These are phyloP conservation scores for Verticillium albo-atrum DNA, from an alignment of 2,329 filamentous ascomycete genomes.

Conservation along the genomic window DNA sequence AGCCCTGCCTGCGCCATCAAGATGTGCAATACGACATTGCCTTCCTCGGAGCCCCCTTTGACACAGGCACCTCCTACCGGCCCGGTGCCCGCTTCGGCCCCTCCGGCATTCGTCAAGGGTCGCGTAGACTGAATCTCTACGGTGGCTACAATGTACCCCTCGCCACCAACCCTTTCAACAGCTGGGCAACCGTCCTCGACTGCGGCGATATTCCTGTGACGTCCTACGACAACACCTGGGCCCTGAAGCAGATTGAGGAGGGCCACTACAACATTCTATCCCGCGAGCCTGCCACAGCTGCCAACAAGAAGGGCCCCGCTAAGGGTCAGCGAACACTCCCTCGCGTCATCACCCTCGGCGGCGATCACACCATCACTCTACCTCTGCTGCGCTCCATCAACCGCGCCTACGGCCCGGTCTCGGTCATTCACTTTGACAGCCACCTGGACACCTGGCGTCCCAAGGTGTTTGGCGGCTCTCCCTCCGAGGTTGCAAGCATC, in stretches of 20 bases:
- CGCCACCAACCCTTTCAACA: constrained; percentile 74
- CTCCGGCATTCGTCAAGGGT: constrained; percentile 81
- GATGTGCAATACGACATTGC: constrained; percentile 78
- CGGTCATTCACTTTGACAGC: constrained; percentile 60
- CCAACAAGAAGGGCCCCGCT: constrained; percentile 61
- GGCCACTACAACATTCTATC: constrained; percentile 74
- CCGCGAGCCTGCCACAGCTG: constrained; percentile 64
- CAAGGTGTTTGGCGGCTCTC: constrained; percentile 81
- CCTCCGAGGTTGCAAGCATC: constrained; percentile 69
- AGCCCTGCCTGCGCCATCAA: constrained; percentile 67
- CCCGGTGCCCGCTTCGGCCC: constrained; percentile 82
- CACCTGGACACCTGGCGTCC: constrained; percentile 66
- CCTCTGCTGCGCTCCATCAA: constrained; percentile 57
- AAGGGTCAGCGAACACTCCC: constrained; percentile 73
- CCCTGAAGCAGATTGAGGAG: constrained; percentile 79
- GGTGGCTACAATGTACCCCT: constrained; percentile 85
- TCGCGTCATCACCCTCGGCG: constrained; percentile 71
- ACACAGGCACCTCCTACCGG: constrained; percentile 80
- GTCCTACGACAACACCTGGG: constrained; percentile 73
- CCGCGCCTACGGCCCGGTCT: constrained; percentile 55
- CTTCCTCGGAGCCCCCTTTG: constrained; percentile 80
- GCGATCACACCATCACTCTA: constrained; percentile 59
- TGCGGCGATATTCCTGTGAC: constrained; percentile 84
- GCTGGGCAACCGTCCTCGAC: constrained; percentile 75
- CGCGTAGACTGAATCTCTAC: constrained; percentile 79